These are phyloP conservation scores for Tricholoma furcatifolium DNA, from an alignment of 768 basidiomycete species.

Conservation along the genomic window DNA sequence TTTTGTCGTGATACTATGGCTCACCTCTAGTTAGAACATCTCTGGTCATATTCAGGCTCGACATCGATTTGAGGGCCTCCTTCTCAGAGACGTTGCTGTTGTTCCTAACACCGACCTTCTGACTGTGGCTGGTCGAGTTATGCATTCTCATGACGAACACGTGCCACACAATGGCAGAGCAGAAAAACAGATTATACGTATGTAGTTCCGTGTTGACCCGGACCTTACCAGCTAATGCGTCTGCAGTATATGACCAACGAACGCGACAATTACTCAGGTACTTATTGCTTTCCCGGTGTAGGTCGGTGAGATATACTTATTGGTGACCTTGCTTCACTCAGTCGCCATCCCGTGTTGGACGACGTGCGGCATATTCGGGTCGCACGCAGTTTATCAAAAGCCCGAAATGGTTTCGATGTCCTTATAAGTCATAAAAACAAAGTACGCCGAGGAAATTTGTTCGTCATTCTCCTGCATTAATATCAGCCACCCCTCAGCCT, in stretches of 20 bases:
- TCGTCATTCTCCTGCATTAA: not conserved
- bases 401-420: constrained; percentile 7
- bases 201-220: not conserved
- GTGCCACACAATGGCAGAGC: constrained; percentile 7
- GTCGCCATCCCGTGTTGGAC: constrained; percentile 9
- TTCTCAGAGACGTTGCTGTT: constrained; percentile 12
- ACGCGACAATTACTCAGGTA: constrained; percentile 1
- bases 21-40: constrained; percentile 2
- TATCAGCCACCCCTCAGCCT: not conserved
- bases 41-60: constrained; percentile 7
- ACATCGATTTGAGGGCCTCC: constrained; percentile 7
- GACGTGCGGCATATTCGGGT: constrained; percentile 10
- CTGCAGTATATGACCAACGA: constrained; percentile 9
- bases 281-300: not conserved
- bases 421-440: constrained; percentile 10
- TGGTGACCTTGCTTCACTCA: not conserved
- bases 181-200: constrained; percentile 18
- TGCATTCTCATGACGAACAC: not conserved
- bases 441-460: not conserved
- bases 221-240: not conserved
- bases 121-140: constrained; percentile 8
- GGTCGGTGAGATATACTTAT: not conserved
- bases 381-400: not conserved
- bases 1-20: not conserved
- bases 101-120: constrained; percentile 10